Evolutionary conservation across 1,284 basidiomycete genomes (phyloP), one percentile per base, ranked within the genome.

Genomic region (Ustilago lituana): DNA sequence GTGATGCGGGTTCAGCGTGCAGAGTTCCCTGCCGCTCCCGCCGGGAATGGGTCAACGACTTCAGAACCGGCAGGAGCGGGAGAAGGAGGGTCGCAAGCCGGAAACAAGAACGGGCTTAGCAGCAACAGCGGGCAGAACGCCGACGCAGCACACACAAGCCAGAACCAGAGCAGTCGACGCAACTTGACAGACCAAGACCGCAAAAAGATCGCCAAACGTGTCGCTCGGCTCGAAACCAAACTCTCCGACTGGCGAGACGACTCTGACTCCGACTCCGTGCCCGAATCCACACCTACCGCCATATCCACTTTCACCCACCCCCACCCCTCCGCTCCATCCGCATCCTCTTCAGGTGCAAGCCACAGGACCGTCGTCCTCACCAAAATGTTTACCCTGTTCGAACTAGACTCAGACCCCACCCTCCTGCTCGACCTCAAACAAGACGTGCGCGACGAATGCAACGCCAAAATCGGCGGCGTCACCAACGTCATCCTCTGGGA

Each of bases 401-500:
- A 96, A 76, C 86, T 99, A 1, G 90, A 93, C 32, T 88, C 92
- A 73, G 95, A 99, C 76, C 87, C 92, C 0, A 87, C 91, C 4
- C 84, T 98, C 19, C 84, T 98, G 11, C 87, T 98, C 10, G 95
- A 98, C 75, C 86, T 98, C 48, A 97, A 97, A 79, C 91, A 96
- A 74, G 95, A 98, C 73, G 94, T 98, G 9, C 87, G 95, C 53
- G 93, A 96, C 35, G 95, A 99, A 79, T 96, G 93, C 68, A 89
- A 90, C 48, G 31, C 41, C 17, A 87, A 87, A 0, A 83, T 98
- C 11, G 96, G 96, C n/a, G 89, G 92, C 69, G 95, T 98, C 2
- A 98, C 94, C 1, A 97, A 93, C 76, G 92, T 98, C 0, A 89
- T 93, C n/a, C 83, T 99, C 27, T 98, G 95, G 82, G 95, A 98